Base-by-base conservation (phyloP, 2,329 filamentous ascomycete genomes). In the Stemphylium lycopersici region DNA sequence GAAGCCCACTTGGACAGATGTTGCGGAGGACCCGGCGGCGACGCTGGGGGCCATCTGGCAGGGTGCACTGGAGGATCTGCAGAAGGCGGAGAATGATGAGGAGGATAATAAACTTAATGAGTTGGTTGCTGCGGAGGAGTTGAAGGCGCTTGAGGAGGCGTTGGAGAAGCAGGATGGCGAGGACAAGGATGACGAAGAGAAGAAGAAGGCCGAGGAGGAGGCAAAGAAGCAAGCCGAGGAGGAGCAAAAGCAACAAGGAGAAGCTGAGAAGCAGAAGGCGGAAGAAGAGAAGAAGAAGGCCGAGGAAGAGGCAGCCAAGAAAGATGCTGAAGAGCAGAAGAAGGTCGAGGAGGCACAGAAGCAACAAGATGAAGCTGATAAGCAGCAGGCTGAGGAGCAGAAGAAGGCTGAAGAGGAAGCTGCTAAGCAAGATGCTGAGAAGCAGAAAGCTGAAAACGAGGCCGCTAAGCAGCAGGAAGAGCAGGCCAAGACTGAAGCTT, bases 1-100 rank as follows among this genome's bases (percentile, higher is more conserved):
- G 1, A 61, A 56, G 54, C 70, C 68, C 12, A 70, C 70, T 31
- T 71, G 69, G 69, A 51, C 56, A 1, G 46, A 44, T 8, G 52
- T 71, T 39, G 67, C 52, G 5, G 61, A 61, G 32, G 70, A 72
- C 41, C 69, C 70, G 8, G 70, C 70, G 55, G 65, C 63, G 3
- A 66, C 60, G 2, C 58, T 69, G 33, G 69, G 63, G 13, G 64
- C 52, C 10, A 59, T 65, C 52, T 71, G 68, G 69, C 57, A 68
- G 40, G 49, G 43, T 8, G 67, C 66, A 42, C 48, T 72, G 4
- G 16, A 68, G 58, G 68, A 71, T 16, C 48, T 67, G 20, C 65
- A 71, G 58, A 61, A 56, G 15, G 50, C 49, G 15, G 59, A 66
- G 7, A 63, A 67, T 48, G 63, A 70, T 24, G 46, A 39, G 7